Evolutionary conservation across 192 early-diverging fungal genomes (phyloP).

Genomic region (Phlyctochytrium arcticum): DNA sequence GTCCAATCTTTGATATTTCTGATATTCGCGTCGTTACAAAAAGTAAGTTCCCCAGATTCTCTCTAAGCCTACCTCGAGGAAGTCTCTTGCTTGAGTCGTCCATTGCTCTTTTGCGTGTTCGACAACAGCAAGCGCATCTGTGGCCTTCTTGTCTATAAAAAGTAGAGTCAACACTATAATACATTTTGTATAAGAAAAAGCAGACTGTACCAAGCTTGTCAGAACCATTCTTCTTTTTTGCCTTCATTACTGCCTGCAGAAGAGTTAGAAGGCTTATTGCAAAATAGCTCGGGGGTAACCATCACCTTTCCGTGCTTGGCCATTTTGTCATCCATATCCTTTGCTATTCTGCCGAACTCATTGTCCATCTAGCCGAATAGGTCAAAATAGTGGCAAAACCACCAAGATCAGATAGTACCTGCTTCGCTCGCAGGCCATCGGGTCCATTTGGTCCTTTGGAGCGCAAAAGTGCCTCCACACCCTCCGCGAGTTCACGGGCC

Average conservation of each 20-base stretch:
- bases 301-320: constrained; percentile 23
- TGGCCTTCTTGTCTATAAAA: constrained; percentile 21
- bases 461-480: constrained; percentile 11
- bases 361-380: constrained; percentile 12
- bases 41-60: too few species aligned
- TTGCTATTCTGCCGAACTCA: constrained; percentile 12
- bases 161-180: neutral
- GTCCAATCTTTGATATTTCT: constrained; percentile 43
- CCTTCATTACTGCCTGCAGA: constrained; percentile 16
- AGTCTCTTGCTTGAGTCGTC: constrained; percentile 16
- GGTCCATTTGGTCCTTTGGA: neutral
- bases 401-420: too few species aligned
- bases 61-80: constrained; percentile 23
- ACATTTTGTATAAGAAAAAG: neutral
- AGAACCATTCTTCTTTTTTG: constrained; percentile 15
- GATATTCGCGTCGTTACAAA: too few species aligned
- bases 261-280: constrained; percentile 2
- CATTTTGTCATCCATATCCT: constrained; percentile 20
- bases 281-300: neutral
- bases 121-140: constrained; percentile 28
- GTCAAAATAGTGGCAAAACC: neutral
- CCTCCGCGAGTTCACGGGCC: constrained; percentile 8
- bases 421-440: constrained; percentile 14
- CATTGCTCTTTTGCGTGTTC: constrained; percentile 26
- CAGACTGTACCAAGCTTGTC: constrained; percentile 26